Base-by-base conservation (phyloP, 1,284 basidiomycete genomes). In the Sanguinoderma infundibulare region DNA sequence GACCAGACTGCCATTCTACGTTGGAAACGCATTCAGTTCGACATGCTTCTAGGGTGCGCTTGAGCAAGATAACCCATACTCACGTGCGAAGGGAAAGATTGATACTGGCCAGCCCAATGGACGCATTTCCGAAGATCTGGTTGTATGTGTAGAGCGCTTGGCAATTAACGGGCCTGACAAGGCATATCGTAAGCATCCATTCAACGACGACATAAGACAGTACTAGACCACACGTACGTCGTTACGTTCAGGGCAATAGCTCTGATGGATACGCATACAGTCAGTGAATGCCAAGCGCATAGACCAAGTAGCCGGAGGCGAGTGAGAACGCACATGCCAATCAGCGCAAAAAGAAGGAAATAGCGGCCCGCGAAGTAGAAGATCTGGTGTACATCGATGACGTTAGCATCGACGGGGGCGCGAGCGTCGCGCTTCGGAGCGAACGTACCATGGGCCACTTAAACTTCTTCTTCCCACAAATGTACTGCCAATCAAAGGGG, bases 351-450 rank as follows among this genome's bases (percentile, higher is more conserved):
- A 4, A 92, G 75, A 32, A 92, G 75, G 65, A 81, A 83, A 73
- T 92, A 92, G 55, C 90, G 84, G 61, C 89, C 89, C 39, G 85
- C 73, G 70, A 92, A 91, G 73, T 92, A 92, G 72, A 92, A 90
- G 50, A 82, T 78, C 91, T 91, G 62, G 5, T 24, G 17, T 17
- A 15, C 28, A 53, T 10, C 62, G 22, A 52, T 1, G n/a, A n/a
- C 9, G 38, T 57, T n/a, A 58, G 40, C 24, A 24, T 9, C 46
- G 30, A n/a, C 15, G 22, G 9, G 2, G n/a, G 10, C 34, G 20
- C 22, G 39, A 35, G 24, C 6, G 22, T 32, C 17, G 34, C 15
- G 44, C 28, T 20, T 14, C 20, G 3, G n/a, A 8, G 26, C n/a
- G 28, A 9, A 63, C 72, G 7, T 53, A 75, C 77, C 73, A 77